These are phyloP conservation scores for Boletales sp. DNA, from an alignment of 768 basidiomycete species.

Conservation along the genomic window DNA sequence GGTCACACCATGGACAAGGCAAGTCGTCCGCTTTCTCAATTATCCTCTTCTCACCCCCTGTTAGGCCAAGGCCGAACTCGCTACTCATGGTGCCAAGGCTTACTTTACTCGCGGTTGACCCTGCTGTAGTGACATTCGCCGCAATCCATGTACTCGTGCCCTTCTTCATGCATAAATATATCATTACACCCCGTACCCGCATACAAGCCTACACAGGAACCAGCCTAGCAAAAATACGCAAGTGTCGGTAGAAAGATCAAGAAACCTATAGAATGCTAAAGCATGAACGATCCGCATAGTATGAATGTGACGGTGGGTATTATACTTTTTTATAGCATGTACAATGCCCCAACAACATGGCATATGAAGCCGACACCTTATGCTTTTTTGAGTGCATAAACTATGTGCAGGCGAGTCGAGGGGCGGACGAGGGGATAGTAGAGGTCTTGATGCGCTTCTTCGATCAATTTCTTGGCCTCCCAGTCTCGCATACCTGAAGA, in stretches of 20 bases:
- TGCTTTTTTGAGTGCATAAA: slow-evolving; percentile 44
- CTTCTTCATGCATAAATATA: slow-evolving; percentile 11
- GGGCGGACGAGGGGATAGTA: slow-evolving; percentile 54
- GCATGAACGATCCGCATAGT: slow-evolving; percentile 73
- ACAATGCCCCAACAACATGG: slow-evolving; percentile 17
- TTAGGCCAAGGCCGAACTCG: slow-evolving; percentile 81
- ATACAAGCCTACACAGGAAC: background rate
- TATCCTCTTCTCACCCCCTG: slow-evolving; percentile 8
- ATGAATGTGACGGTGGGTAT: slow-evolving; percentile 16
- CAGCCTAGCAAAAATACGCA: slow-evolving; percentile 5
- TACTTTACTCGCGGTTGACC: slow-evolving; percentile 80
- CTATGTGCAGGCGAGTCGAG: slow-evolving; percentile 55
- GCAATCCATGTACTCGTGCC: slow-evolving; percentile 18
- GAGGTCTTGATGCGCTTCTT: slow-evolving; percentile 61
- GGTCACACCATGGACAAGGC: slow-evolving; percentile 90
- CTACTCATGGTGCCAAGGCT: slow-evolving; percentile 79
- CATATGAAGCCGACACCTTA: slow-evolving; percentile 3
- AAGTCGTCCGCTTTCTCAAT: slow-evolving; percentile 13
- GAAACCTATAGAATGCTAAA: slow-evolving; percentile 63
- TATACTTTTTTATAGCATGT: slow-evolving; percentile 25
- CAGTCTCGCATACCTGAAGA: slow-evolving; percentile 49
- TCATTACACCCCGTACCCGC: slow-evolving; percentile 7
- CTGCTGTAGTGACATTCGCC: slow-evolving; percentile 7
- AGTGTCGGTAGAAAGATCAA: slow-evolving; percentile 1
- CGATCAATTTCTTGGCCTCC: slow-evolving; percentile 53